These are phyloP conservation scores for Solanum chiquidenum DNA, from an alignment of 257 asterid genomes.

Conservation along the genomic window DNA sequence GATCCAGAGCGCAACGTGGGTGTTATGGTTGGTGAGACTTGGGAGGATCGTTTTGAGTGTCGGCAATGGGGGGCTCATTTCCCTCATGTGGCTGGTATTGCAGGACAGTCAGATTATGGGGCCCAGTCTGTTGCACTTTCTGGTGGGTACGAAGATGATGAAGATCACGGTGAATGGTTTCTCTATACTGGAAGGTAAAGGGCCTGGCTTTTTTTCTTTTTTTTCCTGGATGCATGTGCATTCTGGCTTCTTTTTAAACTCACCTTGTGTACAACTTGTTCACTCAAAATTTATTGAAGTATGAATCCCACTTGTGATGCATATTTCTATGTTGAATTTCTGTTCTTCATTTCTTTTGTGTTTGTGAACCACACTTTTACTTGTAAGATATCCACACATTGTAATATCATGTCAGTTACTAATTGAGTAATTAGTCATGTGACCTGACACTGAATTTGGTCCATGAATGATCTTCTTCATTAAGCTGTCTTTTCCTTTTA, in stretches of 20 bases:
- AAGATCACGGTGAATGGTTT: constrained; percentile 96
- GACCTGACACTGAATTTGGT: not conserved
- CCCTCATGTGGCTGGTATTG: constrained; percentile 77
- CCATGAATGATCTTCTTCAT: not conserved
- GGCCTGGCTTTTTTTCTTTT: not conserved
- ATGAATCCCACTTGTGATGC: not conserved
- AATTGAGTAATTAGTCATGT: not conserved
- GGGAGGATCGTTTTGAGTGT: constrained; percentile 86
- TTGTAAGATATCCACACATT: not conserved
- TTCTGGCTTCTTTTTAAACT: not conserved
- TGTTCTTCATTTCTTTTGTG: not conserved
- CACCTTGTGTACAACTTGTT: not conserved
- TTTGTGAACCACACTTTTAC: not conserved
- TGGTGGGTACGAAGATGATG: constrained; percentile 88
- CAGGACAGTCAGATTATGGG: constrained; percentile 72
- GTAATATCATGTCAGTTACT: not conserved
- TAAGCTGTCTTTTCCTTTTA: not conserved
- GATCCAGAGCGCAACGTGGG: constrained; percentile 67
- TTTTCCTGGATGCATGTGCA: not conserved
- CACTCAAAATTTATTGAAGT: not conserved
- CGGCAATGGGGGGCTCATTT: constrained; percentile 99
- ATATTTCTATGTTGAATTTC: not conserved
- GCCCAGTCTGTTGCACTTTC: constrained; percentile 91
- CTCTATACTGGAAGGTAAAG: constrained; percentile 87
- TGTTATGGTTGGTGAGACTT: constrained; percentile 79